Conservation (phyloP, 148 eudicot species). For the Rhododendron mucronatum region DNA sequence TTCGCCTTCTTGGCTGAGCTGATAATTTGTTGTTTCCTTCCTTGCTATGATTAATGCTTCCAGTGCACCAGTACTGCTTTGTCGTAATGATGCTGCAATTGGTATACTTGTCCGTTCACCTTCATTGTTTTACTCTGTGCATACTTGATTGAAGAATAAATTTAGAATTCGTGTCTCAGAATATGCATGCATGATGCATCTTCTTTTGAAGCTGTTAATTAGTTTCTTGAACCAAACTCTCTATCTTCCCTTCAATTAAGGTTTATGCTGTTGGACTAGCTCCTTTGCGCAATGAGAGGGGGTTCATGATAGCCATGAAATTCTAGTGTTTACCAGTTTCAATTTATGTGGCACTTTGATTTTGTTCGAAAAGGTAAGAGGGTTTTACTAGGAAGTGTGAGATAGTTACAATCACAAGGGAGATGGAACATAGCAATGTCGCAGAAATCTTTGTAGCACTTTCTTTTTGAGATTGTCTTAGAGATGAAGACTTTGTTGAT, state of each 20-base stretch:
- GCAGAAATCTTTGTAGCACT: not conserved
- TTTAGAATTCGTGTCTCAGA: not conserved
- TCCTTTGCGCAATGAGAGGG: not conserved
- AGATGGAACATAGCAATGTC: not conserved
- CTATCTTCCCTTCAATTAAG: not conserved
- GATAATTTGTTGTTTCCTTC: too few relatives aligned
- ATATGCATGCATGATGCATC: not conserved
- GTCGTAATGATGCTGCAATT: not conserved
- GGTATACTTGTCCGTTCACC: not conserved
- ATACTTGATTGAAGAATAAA: not conserved
- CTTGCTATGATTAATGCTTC: too few relatives aligned
- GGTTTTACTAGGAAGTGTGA: too few relatives aligned
- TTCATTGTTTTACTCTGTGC: not conserved
- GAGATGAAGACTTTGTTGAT: too few relatives aligned
- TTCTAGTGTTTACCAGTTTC: not conserved
- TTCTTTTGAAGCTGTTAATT: not conserved
- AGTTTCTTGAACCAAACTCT: not conserved
- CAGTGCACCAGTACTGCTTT: too few relatives aligned
- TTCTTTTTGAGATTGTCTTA: too few relatives aligned
- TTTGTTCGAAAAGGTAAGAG: not conserved
- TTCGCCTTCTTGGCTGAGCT: not conserved
- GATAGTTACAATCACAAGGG: not conserved
- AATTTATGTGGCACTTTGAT: not conserved
- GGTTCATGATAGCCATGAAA: not conserved
- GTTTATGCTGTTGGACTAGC: not conserved